Evolutionary conservation across 257 asterid genomes (phyloP), one percentile per base, ranked within the genome.

Genomic region (Nicotiana tomentosiformis): DNA sequence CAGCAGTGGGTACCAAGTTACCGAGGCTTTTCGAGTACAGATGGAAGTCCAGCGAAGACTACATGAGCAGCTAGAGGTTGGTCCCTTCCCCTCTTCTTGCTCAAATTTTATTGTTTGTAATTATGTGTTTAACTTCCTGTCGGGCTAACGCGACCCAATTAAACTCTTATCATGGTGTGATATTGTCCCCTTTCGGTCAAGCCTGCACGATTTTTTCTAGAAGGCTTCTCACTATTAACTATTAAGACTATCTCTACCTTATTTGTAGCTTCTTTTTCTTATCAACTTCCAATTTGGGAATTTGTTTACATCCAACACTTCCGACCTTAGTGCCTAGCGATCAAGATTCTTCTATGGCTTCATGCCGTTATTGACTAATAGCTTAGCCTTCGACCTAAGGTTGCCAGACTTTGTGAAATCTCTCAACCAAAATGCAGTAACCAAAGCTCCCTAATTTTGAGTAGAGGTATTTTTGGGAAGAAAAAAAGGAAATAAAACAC

Each of bases 11-110:
- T 88, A 82, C 90, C 97, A 90, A 89, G 96, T 95, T 56, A 93
- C 98, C 1, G 98, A 95, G 87, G 98, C 98, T 81, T 84, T 93
- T 89, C 96, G 98, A 17, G 92, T 88, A 39, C 98, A 95, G 88
- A 95, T 95, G 98, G 98, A 95, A 87, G 96, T 95, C 80, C 98
- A 95, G 57, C 84, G 91, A 82, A 88, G 90, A 84, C 90, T 95
- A 89, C 98, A 95, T 1, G 97, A 95, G 82, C 98, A 95, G 82
- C 89, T 95, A 2, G 98, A 93, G 98, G 98, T 93, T 82, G 1
- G 83, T 77, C 23, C n/a, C 77, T 81, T 55, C 79, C 64, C 56
- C 3, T 81, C 35, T 67, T 66, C 30, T 80, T 29, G 58, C 32
- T 57, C 64, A 49, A 20, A 4, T 74, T 26, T 1, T 51, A 7